phyloP scores from a whole-genome alignment of 2,329 filamentous ascomycete species.

The Scedosporium boydii region DNA sequence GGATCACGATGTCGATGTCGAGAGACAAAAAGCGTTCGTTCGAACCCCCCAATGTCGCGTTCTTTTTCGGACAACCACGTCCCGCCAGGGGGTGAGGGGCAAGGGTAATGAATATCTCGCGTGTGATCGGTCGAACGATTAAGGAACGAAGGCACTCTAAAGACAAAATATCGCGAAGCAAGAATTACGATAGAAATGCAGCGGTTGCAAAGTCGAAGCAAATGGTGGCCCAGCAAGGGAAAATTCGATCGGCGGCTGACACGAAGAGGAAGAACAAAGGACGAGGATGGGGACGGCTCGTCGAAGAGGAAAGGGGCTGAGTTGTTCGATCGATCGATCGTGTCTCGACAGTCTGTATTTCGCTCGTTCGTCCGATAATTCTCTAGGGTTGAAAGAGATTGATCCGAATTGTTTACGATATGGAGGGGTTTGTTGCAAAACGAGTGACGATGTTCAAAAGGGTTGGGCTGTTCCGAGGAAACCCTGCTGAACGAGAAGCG shows the following conservation, averaged over 20 bases:
- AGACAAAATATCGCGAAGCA: neutral
- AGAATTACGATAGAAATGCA: neutral
- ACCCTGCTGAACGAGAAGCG: neutral
- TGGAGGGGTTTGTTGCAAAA: neutral
- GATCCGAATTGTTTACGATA: neutral
- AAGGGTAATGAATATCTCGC: neutral
- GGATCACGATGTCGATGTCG: neutral
- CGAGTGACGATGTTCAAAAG: constrained; percentile 1
- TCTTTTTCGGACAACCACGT: neutral
- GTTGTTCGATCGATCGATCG: neutral
- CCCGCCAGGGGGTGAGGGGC: neutral
- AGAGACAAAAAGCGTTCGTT: neutral
- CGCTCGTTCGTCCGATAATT: neutral
- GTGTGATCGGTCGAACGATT: neutral
- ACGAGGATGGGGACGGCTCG: no score
- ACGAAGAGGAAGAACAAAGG: no score
- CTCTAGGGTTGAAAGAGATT: neutral
- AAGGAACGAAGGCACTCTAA: neutral
- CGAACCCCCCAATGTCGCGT: neutral
- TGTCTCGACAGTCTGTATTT: neutral
- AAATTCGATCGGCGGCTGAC: no score
- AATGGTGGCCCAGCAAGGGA: no score
- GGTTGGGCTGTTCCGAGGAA: neutral
- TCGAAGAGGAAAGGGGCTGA: no score
- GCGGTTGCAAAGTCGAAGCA: neutral